A percentile compares a stretch with the other conserved stretches of the same genome.
phyloP scores from a whole-genome alignment of 345 rosid genomes.

The Hibiscus syriacus region DNA sequence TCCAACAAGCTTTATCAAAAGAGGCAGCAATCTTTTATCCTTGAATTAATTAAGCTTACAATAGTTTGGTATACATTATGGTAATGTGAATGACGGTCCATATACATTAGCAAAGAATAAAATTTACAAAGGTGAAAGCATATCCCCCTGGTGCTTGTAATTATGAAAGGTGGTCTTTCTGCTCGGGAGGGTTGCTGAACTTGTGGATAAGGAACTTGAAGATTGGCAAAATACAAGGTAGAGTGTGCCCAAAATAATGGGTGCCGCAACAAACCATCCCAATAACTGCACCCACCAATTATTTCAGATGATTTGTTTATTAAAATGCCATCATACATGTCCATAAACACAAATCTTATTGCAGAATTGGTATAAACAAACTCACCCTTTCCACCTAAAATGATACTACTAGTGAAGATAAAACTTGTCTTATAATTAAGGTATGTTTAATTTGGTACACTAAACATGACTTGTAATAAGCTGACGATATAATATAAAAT shows the following conservation, averaged over 20 bases:
- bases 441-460: too few relatives aligned
- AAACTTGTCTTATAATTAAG: too few relatives aligned
- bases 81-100: not conserved
- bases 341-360: too few relatives aligned
- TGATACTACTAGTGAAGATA: too few relatives aligned
- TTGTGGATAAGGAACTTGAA: slow-evolving; percentile 51
- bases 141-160: slow-evolving; percentile 34
- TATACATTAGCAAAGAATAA: not conserved
- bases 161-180: slow-evolving; percentile 23
- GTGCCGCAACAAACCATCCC: slow-evolving; percentile 69
- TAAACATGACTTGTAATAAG: too few relatives aligned
- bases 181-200: slow-evolving; percentile 37
- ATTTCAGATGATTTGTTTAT: not conserved
- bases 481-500: too few relatives aligned
- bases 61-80: not conserved
- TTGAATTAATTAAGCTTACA: not conserved
- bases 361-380: too few relatives aligned
- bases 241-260: slow-evolving; percentile 38
- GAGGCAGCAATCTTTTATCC: too few relatives aligned
- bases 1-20: too few relatives aligned
- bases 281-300: slow-evolving; percentile 42
- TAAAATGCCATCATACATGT: too few relatives aligned
- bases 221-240: slow-evolving; percentile 42
- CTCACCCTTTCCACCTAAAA: too few relatives aligned
- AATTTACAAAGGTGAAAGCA: not conserved